Conservation (phyloP, 2,329 filamentous ascomycete species). For the Colletotrichum tropicale region DNA sequence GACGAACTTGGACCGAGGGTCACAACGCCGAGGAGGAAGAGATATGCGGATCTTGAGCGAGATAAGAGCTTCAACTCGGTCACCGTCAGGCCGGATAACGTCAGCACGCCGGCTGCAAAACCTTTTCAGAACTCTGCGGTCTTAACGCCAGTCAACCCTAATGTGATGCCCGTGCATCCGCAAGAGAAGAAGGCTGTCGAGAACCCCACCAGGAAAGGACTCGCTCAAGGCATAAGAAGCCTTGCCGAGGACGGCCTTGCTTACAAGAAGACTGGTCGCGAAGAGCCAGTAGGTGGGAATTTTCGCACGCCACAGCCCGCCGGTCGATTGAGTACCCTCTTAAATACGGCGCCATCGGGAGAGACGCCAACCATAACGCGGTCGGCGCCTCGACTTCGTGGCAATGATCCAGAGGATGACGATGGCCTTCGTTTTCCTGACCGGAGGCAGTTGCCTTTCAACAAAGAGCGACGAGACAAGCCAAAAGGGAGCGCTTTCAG, state of each 20-base stretch:
- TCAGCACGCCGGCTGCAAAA: slow-evolving; percentile 22
- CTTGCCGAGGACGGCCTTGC: slow-evolving; percentile 54
- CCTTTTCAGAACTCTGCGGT: slow-evolving; percentile 27
- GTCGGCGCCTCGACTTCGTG: slow-evolving; percentile 25
- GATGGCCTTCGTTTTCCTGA: slow-evolving; percentile 37
- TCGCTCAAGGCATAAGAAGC: slow-evolving; percentile 41
- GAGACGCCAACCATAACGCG: slow-evolving; percentile 28
- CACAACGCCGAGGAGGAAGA: slow-evolving; percentile 46
- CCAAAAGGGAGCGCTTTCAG: background rate
- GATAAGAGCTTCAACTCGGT: background rate
- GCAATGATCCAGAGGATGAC: slow-evolving; percentile 14
- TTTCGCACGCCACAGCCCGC: slow-evolving; percentile 21
- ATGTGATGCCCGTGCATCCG: slow-evolving; percentile 29
- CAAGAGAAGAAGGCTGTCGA: slow-evolving; percentile 23
- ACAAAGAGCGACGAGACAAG: slow-evolving; percentile 25
- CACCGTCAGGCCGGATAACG: slow-evolving; percentile 5
- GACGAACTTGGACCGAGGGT: slow-evolving; percentile 51
- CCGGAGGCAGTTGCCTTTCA: slow-evolving; percentile 48
- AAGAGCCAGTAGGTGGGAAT: slow-evolving; percentile 14
- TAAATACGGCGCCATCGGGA: slow-evolving; percentile 32
- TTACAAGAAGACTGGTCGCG: slow-evolving; percentile 22
- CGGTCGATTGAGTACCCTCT: slow-evolving; percentile 35
- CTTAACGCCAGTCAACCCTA: slow-evolving; percentile 42
- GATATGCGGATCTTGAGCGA: background rate
- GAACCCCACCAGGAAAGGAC: slow-evolving; percentile 23